A percentile compares a stretch with the other conserved stretches of the same genome.
phyloP scores from a whole-genome alignment of 768 basidiomycete species.

The Mycena chlorophos region DNA sequence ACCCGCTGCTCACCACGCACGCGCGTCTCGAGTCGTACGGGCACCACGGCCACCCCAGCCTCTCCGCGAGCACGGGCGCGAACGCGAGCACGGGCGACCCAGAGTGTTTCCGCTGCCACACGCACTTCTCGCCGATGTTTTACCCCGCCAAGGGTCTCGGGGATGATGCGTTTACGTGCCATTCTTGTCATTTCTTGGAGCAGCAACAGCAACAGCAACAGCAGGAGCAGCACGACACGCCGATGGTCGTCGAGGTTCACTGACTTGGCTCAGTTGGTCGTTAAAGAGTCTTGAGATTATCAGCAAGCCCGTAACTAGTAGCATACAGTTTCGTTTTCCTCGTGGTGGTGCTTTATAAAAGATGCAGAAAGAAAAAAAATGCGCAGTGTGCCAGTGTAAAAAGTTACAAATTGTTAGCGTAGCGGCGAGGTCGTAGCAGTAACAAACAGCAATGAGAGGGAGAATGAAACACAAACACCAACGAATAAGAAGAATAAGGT shows the following conservation, averaged over 20 bases:
- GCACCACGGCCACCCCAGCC: constrained; percentile 19
- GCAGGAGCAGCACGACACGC: constrained; percentile 32
- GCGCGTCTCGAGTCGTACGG: constrained; percentile 39
- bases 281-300: background rate
- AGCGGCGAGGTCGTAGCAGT: background rate
- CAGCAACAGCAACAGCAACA: constrained; percentile 26
- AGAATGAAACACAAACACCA: background rate
- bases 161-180: constrained; percentile 34
- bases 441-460: background rate
- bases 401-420: background rate
- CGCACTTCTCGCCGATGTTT: constrained; percentile 76
- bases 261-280: background rate
- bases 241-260: background rate
- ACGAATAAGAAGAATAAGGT: background rate
- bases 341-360: no score
- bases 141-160: constrained; percentile 40
- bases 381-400: background rate
- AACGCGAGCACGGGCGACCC: constrained; percentile 33
- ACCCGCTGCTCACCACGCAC: constrained; percentile 56
- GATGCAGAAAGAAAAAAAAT: no score
- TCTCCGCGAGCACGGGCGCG: constrained; percentile 22
- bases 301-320: background rate
- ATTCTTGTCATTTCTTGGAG: constrained; percentile 46
- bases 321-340: background rate
- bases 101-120: constrained; percentile 61